Conservation (phyloP, 1,139 yeast genomes). For the Hanseniaspora gamundiae region DNA sequence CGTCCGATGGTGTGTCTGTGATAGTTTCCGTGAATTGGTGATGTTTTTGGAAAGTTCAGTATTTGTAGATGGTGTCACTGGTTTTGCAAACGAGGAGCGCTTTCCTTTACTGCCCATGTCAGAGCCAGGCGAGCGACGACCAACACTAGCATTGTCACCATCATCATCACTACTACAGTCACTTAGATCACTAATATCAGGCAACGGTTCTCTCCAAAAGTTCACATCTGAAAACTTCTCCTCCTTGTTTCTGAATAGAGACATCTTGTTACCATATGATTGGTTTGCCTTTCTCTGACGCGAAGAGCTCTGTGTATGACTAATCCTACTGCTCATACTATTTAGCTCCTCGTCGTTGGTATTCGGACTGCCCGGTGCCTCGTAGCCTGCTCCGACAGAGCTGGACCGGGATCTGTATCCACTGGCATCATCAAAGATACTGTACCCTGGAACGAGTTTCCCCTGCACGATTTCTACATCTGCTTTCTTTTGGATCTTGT, state of each 20-base stretch:
- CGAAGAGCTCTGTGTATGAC: not conserved
- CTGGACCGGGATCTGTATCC: conserved; percentile 1
- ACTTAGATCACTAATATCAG: conserved; percentile 35
- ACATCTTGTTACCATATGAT: conserved; percentile 9
- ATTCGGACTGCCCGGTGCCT: not conserved
- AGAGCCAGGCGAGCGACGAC: not conserved
- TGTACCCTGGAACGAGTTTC: conserved; percentile 8
- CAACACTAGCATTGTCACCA: not conserved
- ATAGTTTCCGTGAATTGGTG: conserved; percentile 2
- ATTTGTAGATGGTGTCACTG: not conserved
- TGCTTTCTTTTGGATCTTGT: not conserved
- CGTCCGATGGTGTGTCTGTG: conserved; percentile 1
- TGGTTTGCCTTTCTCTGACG: conserved; percentile 1
- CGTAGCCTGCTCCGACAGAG: not conserved
- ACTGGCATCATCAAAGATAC: conserved; percentile 14
- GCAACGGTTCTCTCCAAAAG: conserved; percentile 80
- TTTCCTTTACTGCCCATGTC: not conserved
- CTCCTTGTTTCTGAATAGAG: conserved; percentile 30
- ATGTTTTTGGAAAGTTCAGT: too few species aligned
- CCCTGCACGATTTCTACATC: not conserved
- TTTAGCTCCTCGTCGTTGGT: conserved; percentile 3
- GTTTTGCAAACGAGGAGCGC: not conserved
- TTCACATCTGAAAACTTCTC: conserved; percentile 76
- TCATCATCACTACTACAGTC: conserved; percentile 18
- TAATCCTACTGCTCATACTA: not conserved